Base-by-base conservation (phyloP, 2,329 filamentous ascomycete genomes). In the Penicillium sp. region DNA sequence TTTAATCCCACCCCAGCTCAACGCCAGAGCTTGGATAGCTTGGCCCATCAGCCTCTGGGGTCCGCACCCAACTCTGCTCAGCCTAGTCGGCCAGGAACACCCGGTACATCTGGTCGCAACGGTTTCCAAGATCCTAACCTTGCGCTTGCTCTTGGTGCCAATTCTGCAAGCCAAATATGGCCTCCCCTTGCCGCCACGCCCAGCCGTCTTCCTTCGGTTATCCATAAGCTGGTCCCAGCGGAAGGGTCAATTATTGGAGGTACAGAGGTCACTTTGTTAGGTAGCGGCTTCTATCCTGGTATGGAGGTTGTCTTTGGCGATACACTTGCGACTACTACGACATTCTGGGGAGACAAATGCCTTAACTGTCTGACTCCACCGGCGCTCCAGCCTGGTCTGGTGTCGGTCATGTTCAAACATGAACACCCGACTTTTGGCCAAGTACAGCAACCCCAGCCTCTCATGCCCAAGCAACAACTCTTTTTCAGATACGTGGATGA, bases 281-380 rank as follows among this genome's bases (percentile, higher is more conserved):
- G 93, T 19, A 90, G 87, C 62, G 86, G 88, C 14, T 96, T 96
- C 71, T 88, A 87, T 62, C 88, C 89, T 74, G 86, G 86, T 1
- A 82, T 96, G 60, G 90, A 93, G 60, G 90, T 96, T 54, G 89
- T 92, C 74, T 97, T 97, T 72, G 93, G 93, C 21, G 85, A 88
- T 59, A 81, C 79, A 16, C 77, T 83, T 47, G 86, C 86, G 19
- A 86, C 88, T 0, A 90, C 88, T 0, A 93, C 90, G 1, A 91
- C 89, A 0, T 95, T 85, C 70, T 93, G 90, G 89, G 88, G 90
- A 45, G 85, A 90, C 60, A 87, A 87, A 57, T 89, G 89, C n/a
- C 78, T 96, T 21, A 89, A 93, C 52, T 93, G 90, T 66, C 79
- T 93, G 46, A 79, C 92, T 10, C 91, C 91, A 4, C 90, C 91